Conservation (phyloP, 495 filamentous ascomycete species). For the Aspergillus ostianus region DNA sequence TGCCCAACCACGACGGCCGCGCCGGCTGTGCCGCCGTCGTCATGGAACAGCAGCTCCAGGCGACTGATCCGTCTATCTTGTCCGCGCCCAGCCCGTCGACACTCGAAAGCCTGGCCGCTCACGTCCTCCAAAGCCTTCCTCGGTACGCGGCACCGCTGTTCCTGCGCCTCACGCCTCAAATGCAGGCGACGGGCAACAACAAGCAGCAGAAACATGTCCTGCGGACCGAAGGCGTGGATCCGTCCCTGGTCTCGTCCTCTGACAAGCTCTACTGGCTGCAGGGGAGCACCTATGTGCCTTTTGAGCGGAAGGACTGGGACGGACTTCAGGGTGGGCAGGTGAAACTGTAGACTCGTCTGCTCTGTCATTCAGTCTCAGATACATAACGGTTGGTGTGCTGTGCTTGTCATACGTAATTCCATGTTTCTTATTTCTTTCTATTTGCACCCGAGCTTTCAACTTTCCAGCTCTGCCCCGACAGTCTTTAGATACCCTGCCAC, state of each 20-base stretch:
- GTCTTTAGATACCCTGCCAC: slow-evolving; percentile 1
- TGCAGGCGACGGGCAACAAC: slow-evolving; percentile 76
- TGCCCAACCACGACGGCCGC: slow-evolving; percentile 83
- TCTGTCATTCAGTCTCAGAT: not conserved
- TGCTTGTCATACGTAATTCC: not conserved
- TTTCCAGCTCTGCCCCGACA: not conserved
- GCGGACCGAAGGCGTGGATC: slow-evolving; percentile 72
- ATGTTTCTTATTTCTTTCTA: not conserved
- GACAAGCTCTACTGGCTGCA: slow-evolving; percentile 72
- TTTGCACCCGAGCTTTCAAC: not conserved
- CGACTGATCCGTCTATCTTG: slow-evolving; percentile 26
- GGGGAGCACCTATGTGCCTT: slow-evolving; percentile 63
- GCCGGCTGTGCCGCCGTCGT: slow-evolving; percentile 79
- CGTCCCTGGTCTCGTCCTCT: slow-evolving; percentile 46
- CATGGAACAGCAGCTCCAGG: slow-evolving; percentile 44
- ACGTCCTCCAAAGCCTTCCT: slow-evolving; percentile 60
- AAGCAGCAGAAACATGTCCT: slow-evolving; percentile 79
- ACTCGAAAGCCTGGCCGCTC: slow-evolving; percentile 57
- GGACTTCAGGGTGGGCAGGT: slow-evolving; percentile 64
- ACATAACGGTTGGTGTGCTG: not conserved
- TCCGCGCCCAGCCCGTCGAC: slow-evolving; percentile 37
- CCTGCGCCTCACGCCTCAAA: slow-evolving; percentile 59
- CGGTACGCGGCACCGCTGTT: slow-evolving; percentile 78
- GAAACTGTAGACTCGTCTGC: slow-evolving; percentile 17
- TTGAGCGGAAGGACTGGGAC: slow-evolving; percentile 66